Percentiles rank a stretch among this genome's conserved stretches.
Evolutionary conservation across 2,329 filamentous ascomycete genomes (phyloP).

Genomic region (Juglanconis sp.): DNA sequence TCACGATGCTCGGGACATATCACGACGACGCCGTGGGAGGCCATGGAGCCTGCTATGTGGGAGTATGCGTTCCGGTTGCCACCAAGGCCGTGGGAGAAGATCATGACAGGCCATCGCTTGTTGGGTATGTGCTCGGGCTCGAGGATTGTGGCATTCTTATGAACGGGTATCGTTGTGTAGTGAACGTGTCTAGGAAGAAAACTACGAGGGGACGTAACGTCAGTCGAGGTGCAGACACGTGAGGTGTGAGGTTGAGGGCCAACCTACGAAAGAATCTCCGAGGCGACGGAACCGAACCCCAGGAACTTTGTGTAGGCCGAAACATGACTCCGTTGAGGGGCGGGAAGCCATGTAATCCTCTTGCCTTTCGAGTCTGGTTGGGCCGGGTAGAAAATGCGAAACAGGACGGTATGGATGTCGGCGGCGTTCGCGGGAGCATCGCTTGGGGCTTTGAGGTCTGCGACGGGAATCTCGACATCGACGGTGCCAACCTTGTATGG

Average conservation of each 20-base stretch:
- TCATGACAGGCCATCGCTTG: constrained; percentile 71
- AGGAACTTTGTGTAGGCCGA: constrained; percentile 75
- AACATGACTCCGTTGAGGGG: constrained; percentile 71
- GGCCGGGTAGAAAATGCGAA: constrained; percentile 79
- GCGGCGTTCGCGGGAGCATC: constrained; percentile 50
- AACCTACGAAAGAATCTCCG: constrained; percentile 58
- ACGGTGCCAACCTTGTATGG: constrained; percentile 76
- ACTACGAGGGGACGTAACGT: constrained; percentile 33
- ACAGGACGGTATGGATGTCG: constrained; percentile 70
- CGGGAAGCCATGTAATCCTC: constrained; percentile 72
- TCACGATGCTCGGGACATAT: constrained; percentile 81
- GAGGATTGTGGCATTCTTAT: constrained; percentile 67
- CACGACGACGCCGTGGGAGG: constrained; percentile 77
- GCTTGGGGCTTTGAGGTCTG: constrained; percentile 53
- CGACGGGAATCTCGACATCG: constrained; percentile 75
- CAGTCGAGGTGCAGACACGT: background rate
- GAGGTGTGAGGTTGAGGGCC: too few relatives aligned
- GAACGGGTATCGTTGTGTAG: constrained; percentile 69
- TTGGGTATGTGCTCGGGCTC: constrained; percentile 39
- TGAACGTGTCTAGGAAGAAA: constrained; percentile 69
- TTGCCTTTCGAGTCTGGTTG: constrained; percentile 49
- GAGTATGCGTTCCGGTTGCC: constrained; percentile 82
- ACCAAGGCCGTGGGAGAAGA: constrained; percentile 84
- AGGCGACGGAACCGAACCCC: constrained; percentile 58
- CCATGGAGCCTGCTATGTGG: constrained; percentile 73